These are phyloP conservation scores for Cladorrhinum sp. DNA, from an alignment of 2,329 filamentous ascomycete species.

Conservation along the genomic window DNA sequence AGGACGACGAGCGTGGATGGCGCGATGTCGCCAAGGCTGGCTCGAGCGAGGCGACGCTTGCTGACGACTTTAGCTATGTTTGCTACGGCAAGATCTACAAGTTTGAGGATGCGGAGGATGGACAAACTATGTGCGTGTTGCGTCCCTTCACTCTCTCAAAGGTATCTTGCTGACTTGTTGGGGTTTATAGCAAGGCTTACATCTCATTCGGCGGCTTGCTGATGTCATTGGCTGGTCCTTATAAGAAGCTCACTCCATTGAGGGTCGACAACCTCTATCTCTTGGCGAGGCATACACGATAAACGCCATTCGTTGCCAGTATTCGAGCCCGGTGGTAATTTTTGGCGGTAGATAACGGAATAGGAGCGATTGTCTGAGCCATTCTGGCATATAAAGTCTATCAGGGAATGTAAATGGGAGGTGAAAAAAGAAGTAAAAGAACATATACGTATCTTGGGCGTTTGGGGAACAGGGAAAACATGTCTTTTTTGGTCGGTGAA, in stretches of 20 bases:
- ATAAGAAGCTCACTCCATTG: constrained; percentile 89
- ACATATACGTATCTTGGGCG: constrained; percentile 13
- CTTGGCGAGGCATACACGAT: constrained; percentile 72
- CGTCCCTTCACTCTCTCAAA: neutral
- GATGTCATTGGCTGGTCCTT: constrained; percentile 87
- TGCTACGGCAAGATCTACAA: constrained; percentile 86
- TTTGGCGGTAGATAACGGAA: neutral
- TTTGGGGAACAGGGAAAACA: constrained; percentile 20
- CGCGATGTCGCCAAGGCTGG: constrained; percentile 62
- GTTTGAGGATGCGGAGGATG: constrained; percentile 75
- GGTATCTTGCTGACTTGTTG: neutral
- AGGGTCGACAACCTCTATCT: constrained; percentile 93
- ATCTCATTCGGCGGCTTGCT: constrained; percentile 90
- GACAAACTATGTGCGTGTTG: constrained; percentile 79
- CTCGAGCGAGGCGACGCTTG: constrained; percentile 57
- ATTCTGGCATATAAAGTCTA: neutral
- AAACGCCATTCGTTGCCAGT: neutral
- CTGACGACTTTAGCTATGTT: constrained; percentile 83
- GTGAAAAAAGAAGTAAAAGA: neutral
- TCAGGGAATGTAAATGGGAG: constrained; percentile 2
- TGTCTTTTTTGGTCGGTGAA: neutral
- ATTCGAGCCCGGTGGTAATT: neutral
- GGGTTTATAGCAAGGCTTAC: constrained; percentile 72
- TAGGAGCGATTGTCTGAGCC: neutral
- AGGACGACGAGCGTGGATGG: constrained; percentile 77